Base-by-base conservation (phyloP, 2,329 filamentous ascomycete genomes). In the Aspergillus carbonarius region DNA sequence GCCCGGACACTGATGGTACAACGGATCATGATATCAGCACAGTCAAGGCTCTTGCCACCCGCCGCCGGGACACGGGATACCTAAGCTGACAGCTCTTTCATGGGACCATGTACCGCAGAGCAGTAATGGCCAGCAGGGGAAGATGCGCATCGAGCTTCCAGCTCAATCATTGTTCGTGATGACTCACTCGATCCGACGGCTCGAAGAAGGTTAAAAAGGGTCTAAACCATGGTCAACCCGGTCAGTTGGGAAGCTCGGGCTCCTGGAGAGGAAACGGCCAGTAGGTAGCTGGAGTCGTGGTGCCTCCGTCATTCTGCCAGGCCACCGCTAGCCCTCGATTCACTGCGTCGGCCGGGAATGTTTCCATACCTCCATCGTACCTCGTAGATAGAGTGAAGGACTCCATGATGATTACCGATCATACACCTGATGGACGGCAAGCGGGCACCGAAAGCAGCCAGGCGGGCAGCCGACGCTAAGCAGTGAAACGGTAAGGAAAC, bases 401-500 rank as follows among this genome's bases (percentile, higher is more conserved):
- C 23, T 23, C 3, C 23, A 3, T 23, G 3, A 23, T 23, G 3
- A 23, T 23, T 23, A 23, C 23, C 23, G 5, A 23, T 23, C 3
- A 23, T 23, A 23, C n/a, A n/a, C n/a, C n/a, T n/a, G 30, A 10
- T 10, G 9, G 30, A 32, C 4, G 39, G 20, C 39, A 20, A 20
- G 25, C n/a, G 25, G 44, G 27, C 44, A 48, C 27, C 27, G 44
- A n/a, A 48, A 27, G 18, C 9, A 44, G 20, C 5, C 12, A 23
- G 18, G 5, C 17, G 17, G 23, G 25, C 23, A 48, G 27, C 39
- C 51, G 37, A 54, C 51, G 51, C 37, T 54, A 42, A 17, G 25
- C 23, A 17, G 47, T 55, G 44, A 61, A 42, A 63, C 61, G 59
- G 59, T 54, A 51, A 56, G 50, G 51, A 54, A 55, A 59, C 57